phyloP scores from a whole-genome alignment of 768 basidiomycete genomes.

The Lactarius trivialis region DNA sequence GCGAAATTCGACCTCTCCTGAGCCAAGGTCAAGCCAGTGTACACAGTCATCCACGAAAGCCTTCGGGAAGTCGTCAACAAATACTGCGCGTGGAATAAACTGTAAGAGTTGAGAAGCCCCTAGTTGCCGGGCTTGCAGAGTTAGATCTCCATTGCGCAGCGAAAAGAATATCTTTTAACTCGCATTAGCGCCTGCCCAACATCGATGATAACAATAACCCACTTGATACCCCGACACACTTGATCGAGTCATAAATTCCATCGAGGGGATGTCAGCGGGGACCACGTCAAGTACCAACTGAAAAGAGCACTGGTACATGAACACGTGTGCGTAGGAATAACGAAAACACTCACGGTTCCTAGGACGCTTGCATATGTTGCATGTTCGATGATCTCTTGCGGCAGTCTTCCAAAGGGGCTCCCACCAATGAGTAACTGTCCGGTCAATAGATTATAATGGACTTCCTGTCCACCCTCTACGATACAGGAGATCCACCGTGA shows the following conservation, averaged over 20 bases:
- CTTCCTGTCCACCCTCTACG: not conserved
- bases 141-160: not conserved
- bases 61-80: slow-evolving; percentile 29
- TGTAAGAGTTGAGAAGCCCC: slow-evolving; percentile 17
- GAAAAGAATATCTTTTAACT: not conserved
- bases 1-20: no score
- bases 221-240: slow-evolving; percentile 3
- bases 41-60: no score
- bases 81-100: slow-evolving; percentile 30
- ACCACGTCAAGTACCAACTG: not conserved
- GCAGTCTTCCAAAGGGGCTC: slow-evolving; percentile 1
- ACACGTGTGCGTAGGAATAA: not conserved
- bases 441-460: not conserved
- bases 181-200: not conserved
- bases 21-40: no score
- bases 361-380: not conserved
- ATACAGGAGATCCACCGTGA: slow-evolving; percentile 11
- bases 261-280: slow-evolving; percentile 1
- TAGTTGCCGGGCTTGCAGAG: not conserved
- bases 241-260: not conserved
- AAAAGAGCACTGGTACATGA: not conserved
- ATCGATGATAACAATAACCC: not conserved
- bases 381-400: not conserved
- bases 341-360: not conserved
- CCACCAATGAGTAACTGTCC: slow-evolving; percentile 1